phyloP scores from a whole-genome alignment of 495 filamentous ascomycete genomes.

The Neurospora sp. region DNA sequence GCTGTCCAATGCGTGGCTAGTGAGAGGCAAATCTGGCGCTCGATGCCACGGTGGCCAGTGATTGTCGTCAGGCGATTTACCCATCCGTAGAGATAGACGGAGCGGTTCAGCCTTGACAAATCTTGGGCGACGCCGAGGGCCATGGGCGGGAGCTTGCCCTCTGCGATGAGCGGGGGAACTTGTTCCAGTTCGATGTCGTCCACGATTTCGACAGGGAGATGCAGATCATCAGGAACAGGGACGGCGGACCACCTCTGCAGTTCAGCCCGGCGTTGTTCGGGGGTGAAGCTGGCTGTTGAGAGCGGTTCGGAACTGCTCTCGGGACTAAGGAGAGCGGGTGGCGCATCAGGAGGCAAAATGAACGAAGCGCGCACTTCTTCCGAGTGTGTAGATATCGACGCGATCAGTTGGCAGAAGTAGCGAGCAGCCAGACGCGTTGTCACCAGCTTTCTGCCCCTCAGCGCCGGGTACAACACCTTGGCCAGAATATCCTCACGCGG shows the following conservation, averaged over 20 bases:
- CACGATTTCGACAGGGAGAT: conserved; percentile 19
- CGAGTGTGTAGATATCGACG: conserved; percentile 25
- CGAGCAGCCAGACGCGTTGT: conserved; percentile 26
- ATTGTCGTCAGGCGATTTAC: conserved; percentile 16
- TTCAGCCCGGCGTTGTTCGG: conserved; percentile 3
- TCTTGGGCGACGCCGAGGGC: conserved; percentile 15
- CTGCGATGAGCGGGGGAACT: conserved; percentile 8
- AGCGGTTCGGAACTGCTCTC: neutral
- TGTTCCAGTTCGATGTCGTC: conserved; percentile 14
- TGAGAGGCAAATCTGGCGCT: conserved; percentile 19
- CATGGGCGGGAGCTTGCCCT: conserved; percentile 17
- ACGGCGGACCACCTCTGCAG: conserved; percentile 19
- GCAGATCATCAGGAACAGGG: conserved; percentile 15
- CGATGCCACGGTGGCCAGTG: conserved; percentile 23
- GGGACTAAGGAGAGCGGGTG: neutral
- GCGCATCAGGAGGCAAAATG: conserved; percentile 15
- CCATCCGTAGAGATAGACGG: conserved; percentile 25
- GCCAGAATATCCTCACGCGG: conserved; percentile 22
- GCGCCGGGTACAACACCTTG: conserved; percentile 25
- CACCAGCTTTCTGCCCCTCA: conserved; percentile 25
- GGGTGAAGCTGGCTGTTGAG: neutral
- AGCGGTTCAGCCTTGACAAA: conserved; percentile 20
- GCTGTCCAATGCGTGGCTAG: conserved; percentile 18
- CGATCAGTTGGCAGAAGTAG: conserved; percentile 31
- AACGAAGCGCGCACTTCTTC: conserved; percentile 26